Conservation (phyloP, 176 grass and related monocot genomes). For the Zoysia japonica region DNA sequence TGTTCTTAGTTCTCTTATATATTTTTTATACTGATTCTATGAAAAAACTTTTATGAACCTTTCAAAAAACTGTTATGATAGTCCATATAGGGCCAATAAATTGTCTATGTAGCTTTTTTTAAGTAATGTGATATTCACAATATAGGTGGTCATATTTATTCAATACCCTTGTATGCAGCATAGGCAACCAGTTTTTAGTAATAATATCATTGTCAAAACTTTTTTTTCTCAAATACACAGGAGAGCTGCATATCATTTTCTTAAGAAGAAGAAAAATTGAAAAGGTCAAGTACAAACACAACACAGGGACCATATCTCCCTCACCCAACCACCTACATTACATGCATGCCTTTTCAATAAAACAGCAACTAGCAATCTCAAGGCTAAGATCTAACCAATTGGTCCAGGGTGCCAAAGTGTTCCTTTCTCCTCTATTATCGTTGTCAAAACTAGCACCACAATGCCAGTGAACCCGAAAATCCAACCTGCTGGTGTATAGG, state of each 20-base stretch:
- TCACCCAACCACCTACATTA: too few species aligned
- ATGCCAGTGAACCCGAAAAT: conserved; percentile 11
- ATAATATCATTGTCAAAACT: conserved; percentile 23
- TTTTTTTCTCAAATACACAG: too few species aligned
- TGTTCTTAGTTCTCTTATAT: conserved; percentile 22
- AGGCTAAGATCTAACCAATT: too few species aligned
- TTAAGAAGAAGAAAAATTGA: too few species aligned
- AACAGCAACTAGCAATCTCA: too few species aligned
- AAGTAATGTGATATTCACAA: not conserved
- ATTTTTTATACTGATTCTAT: conserved; percentile 14
- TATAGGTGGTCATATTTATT: not conserved
- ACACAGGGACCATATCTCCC: too few species aligned
- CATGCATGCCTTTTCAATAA: too few species aligned
- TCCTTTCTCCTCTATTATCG: not conserved
- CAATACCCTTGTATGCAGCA: conserved; percentile 21
- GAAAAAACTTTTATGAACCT: not conserved
- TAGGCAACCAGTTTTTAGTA: not conserved
- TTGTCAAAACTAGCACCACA: conserved; percentile 29
- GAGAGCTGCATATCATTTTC: too few species aligned
- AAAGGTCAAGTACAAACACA: too few species aligned
- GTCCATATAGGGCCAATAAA: conserved; percentile 9
- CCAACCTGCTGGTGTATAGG: not conserved
- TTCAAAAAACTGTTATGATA: not conserved
- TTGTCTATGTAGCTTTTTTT: not conserved
- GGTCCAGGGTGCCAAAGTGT: too few species aligned